Percentiles rank a stretch among this genome's conserved stretches.
These are phyloP conservation scores for Pseudogymnoascus sp. DNA, from an alignment of 2,329 filamentous ascomycete genomes.

Conservation along the genomic window DNA sequence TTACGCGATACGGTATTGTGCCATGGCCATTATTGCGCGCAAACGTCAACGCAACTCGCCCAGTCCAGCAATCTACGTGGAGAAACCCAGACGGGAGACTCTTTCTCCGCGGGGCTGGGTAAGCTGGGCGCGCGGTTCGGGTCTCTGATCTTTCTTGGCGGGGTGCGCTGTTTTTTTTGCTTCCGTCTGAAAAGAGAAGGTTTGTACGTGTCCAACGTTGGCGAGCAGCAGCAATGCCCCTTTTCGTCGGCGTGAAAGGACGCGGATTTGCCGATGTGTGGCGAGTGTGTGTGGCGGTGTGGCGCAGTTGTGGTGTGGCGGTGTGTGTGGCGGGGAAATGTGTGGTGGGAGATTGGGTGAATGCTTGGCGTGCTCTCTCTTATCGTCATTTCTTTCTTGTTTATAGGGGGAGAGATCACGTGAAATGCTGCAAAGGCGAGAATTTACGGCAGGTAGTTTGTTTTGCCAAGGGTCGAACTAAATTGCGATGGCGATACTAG, in stretches of 20 bases:
- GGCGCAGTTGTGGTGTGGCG: background rate
- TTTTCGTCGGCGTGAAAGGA: background rate
- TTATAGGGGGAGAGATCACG: background rate
- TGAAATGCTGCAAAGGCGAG: background rate
- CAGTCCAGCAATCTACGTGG: background rate
- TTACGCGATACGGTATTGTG: too few species aligned
- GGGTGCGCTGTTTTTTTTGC: too few species aligned
- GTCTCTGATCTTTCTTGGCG: too few species aligned
- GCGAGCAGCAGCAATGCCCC: background rate
- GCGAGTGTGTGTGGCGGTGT: background rate
- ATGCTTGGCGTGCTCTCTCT: too few species aligned
- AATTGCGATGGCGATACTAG: background rate
- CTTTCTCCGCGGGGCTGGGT: background rate
- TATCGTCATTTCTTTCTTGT: background rate
- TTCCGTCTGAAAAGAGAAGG: too few species aligned
- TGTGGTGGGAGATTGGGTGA: background rate
- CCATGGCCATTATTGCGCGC: too few species aligned
- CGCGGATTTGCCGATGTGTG: background rate
- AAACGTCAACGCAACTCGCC: background rate
- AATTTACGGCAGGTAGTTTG: background rate
- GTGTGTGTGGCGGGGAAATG: background rate
- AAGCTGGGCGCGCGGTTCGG: background rate
- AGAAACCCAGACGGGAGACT: background rate
- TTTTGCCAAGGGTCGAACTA: background rate
- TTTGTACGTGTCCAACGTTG: too few species aligned